Conservation (phyloP, 441 rosid genomes). For the Eutrema salsugineum region DNA sequence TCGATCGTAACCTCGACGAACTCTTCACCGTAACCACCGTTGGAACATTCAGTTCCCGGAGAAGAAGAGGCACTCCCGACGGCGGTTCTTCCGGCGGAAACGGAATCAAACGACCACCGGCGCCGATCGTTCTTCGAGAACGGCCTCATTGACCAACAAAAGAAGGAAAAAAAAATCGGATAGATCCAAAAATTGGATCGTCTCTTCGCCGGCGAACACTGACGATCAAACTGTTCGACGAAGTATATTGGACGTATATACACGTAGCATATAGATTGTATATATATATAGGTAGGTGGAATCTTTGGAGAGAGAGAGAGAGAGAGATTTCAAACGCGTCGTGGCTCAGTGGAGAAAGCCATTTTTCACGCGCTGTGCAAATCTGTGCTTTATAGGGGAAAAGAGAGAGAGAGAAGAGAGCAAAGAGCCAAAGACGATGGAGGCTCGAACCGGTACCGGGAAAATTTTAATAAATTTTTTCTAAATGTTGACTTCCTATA, state of each 20-base stretch:
- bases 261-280: conserved; percentile 8
- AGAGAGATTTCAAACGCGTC: conserved; percentile 42
- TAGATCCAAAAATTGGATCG: not conserved
- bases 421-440: not conserved
- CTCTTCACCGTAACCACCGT: conserved; percentile 53
- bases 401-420: conserved; percentile 4
- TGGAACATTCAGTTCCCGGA: conserved; percentile 54
- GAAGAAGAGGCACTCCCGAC: conserved; percentile 47
- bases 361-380: conserved; percentile 41
- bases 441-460: conserved; percentile 4
- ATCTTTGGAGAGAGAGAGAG: conserved; percentile 21
- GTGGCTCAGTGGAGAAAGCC: conserved; percentile 46
- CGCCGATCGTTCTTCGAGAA: conserved; percentile 67
- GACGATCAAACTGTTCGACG: not conserved
- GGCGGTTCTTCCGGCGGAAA: conserved; percentile 38
- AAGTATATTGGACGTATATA: not conserved
- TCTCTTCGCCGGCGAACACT: not conserved
- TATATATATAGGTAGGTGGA: conserved; percentile 21
- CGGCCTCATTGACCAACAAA: conserved; percentile 41
- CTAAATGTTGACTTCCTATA: too few species aligned
- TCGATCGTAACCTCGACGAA: conserved; percentile 65
- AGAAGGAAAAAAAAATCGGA: not conserved
- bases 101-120: conserved; percentile 79
- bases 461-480: too few species aligned
- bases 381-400: conserved; percentile 23